Percentiles rank a stretch among this genome's conserved stretches.
Conservation (phyloP, 2,329 filamentous ascomycete species). For the Graphiopsis chlorocephala region DNA sequence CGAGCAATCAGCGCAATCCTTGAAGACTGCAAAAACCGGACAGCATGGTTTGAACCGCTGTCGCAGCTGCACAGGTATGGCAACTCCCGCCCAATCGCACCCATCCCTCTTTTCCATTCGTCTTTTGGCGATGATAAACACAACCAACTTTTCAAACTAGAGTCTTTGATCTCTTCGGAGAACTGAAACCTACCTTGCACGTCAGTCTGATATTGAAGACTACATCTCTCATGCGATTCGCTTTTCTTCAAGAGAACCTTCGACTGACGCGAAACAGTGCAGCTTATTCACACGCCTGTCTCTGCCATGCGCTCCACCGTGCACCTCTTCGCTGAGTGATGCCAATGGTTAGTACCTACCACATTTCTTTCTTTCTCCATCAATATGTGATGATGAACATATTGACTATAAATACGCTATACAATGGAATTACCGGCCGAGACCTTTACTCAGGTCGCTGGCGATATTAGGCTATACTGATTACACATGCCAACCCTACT, state of each 20-base stretch:
- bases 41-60: constrained; percentile 17
- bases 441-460: constrained; percentile 58
- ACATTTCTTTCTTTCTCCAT: neutral
- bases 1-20: constrained; percentile 1
- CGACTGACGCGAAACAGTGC: constrained; percentile 12
- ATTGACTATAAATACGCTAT: constrained; percentile 73
- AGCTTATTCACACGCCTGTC: neutral
- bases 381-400: constrained; percentile 46
- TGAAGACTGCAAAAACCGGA: constrained; percentile 1
- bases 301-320: neutral
- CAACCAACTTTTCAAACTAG: constrained; percentile 74
- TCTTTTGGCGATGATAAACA: constrained; percentile 63
- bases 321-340: constrained; percentile 4
- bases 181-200: constrained; percentile 80
- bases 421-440: constrained; percentile 84
- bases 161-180: constrained; percentile 84
- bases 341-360: constrained; percentile 7
- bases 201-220: constrained; percentile 72
- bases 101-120: neutral
- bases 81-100: neutral
- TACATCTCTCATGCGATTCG: neutral
- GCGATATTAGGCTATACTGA: constrained; percentile 59
- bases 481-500: constrained; percentile 4
- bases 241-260: neutral
- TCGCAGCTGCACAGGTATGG: constrained; percentile 12